Conservation (phyloP, 2,329 filamentous ascomycete species). For the Xylariaceae sp. region DNA sequence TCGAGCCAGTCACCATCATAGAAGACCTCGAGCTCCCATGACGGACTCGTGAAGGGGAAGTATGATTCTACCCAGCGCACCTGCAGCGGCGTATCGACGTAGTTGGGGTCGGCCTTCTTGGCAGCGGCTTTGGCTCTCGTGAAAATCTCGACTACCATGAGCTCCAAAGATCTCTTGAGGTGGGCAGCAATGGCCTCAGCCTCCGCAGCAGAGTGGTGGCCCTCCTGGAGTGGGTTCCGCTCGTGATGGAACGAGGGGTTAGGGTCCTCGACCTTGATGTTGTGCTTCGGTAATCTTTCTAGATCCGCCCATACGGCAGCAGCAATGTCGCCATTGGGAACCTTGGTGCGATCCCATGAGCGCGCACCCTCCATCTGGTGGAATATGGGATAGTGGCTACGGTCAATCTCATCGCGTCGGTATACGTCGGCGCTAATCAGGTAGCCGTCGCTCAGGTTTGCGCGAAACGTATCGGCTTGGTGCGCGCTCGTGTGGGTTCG, state of each 20-base stretch:
- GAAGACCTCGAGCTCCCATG: slow-evolving; percentile 93
- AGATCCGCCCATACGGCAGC: slow-evolving; percentile 66
- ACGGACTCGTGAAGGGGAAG: slow-evolving; percentile 94
- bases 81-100: slow-evolving; percentile 64
- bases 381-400: slow-evolving; percentile 93
- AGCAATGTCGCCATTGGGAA: slow-evolving; percentile 53
- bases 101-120: slow-evolving; percentile 44
- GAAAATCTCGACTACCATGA: slow-evolving; percentile 87
- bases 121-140: slow-evolving; percentile 66
- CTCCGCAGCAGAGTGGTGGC: slow-evolving; percentile 67
- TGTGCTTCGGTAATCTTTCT: slow-evolving; percentile 64
- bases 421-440: slow-evolving; percentile 94
- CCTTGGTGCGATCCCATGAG: slow-evolving; percentile 71
- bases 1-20: slow-evolving; percentile 96
- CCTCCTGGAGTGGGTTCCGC: slow-evolving; percentile 74
- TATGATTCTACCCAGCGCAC: slow-evolving; percentile 96
- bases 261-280: slow-evolving; percentile 74
- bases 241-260: slow-evolving; percentile 72
- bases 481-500: slow-evolving; percentile 94
- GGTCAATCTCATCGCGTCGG: slow-evolving; percentile 87
- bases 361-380: slow-evolving; percentile 97
- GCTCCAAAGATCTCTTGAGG: slow-evolving; percentile 81
- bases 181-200: slow-evolving; percentile 78
- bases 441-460: slow-evolving; percentile 70
- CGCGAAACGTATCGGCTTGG: slow-evolving; percentile 74